Percentiles rank a stretch among this genome's conserved stretches.
Evolutionary conservation across 345 rosid genomes (phyloP).

Genomic region (Populus euphratica): DNA sequence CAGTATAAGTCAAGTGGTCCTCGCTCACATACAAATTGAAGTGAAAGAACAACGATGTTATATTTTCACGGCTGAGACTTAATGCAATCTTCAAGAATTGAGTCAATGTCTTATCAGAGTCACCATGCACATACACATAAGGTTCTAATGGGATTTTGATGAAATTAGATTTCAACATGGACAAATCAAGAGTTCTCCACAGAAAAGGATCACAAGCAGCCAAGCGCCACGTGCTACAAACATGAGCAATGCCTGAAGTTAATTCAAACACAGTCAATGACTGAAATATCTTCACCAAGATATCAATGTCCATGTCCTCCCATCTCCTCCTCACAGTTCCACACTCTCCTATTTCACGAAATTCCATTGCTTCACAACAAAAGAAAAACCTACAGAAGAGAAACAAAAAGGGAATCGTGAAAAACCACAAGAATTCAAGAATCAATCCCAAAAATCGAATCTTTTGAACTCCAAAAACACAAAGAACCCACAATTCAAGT

Average conservation of each 20-base stretch:
- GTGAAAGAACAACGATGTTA: slow-evolving; percentile 60
- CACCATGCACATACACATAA: slow-evolving; percentile 62
- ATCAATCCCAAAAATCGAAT: not conserved
- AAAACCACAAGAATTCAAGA: not conserved
- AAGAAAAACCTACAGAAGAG: not conserved
- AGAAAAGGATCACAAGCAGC: slow-evolving; percentile 85
- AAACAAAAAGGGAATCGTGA: not conserved
- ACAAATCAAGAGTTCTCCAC: slow-evolving; percentile 82
- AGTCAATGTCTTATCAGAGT: slow-evolving; percentile 55
- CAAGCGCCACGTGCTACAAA: slow-evolving; percentile 71
- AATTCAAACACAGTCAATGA: slow-evolving; percentile 50
- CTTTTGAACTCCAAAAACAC: not conserved
- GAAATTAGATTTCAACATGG: slow-evolving; percentile 59
- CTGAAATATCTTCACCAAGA: slow-evolving; percentile 63
- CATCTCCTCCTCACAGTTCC: slow-evolving; percentile 45
- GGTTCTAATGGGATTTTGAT: slow-evolving; percentile 71
- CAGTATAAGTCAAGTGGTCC: slow-evolving; percentile 75
- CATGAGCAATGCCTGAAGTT: slow-evolving; percentile 65
- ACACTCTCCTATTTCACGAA: slow-evolving; percentile 46
- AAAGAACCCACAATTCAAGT: not conserved
- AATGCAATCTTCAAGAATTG: slow-evolving; percentile 54
- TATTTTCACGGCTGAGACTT: slow-evolving; percentile 65
- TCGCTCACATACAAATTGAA: slow-evolving; percentile 59
- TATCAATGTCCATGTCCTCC: slow-evolving; percentile 76
- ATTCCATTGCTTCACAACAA: not conserved